Evolutionary conservation across 768 basidiomycete genomes (phyloP), one percentile per base, ranked within the genome.

Genomic region (Imleria badia): DNA sequence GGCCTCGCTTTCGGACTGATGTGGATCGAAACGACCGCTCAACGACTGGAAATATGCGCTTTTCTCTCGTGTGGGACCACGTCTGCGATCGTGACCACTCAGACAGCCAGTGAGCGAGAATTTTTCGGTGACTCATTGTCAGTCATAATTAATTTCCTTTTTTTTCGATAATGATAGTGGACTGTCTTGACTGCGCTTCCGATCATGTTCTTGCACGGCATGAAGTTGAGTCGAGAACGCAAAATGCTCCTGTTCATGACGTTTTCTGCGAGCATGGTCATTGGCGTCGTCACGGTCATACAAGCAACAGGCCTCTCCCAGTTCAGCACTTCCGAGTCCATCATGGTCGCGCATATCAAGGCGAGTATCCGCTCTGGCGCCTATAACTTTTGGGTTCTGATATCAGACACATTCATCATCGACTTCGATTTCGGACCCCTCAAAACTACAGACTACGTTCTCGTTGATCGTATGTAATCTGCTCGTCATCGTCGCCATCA

Each of bases 401-500:
- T 36, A 17, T 36, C 17, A 17, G 9, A 10, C 9, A n/a, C 35
- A 17, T 36, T 9, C 17, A 9, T n/a, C 35, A 10, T n/a, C 17
- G 35, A 17, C 17, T 17, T 36, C 17, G 17, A 3, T 26, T 26
- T 26, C 26, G 26, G 26, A 26, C 6, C 26, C 26, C 17, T 36
- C 35, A 15, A 36, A 36, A 36, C 26, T 26, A 6, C 35, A 36
- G 35, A 36, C 35, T 36, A 53, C 39, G 40, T 52, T 39, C 33
- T 48, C 54, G 11, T 15, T 60, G 34, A 45, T 65, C 41, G 51
- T 65, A 22, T 66, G 60, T 31, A 65, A 67, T 39, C 5, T 59
- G 20, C 51, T 68, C 6, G 67, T 68, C 29, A 58, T 66, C 35
- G 55, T 47, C 29, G 44, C 54, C 5, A 66, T 58, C 29, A 13